A percentile compares a stretch with the other conserved stretches of the same genome.
Conservation (phyloP, 495 filamentous ascomycete genomes). For the Aspergillus heteromorphus region DNA sequence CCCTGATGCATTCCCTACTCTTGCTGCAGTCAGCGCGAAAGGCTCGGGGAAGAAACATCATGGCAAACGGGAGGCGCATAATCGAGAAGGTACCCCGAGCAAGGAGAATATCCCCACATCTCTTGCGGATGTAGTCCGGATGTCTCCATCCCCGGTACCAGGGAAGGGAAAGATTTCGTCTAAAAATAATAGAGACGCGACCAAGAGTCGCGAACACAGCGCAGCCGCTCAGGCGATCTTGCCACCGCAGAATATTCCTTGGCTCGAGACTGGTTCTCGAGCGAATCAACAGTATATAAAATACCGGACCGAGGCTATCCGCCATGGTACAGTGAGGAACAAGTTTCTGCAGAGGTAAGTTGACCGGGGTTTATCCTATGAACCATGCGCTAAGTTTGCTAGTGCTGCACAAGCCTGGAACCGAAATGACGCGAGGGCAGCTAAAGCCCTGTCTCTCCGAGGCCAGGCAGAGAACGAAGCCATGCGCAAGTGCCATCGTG, state of each 20-base stretch:
- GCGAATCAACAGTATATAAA: slow-evolving; percentile 94
- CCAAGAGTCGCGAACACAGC: slow-evolving; percentile 67
- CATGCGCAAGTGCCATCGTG: slow-evolving; percentile 95
- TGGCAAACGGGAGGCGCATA: slow-evolving; percentile 77
- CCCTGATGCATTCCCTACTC: slow-evolving; percentile 89
- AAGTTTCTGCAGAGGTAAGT: slow-evolving; percentile 91
- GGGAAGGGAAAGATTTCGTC: slow-evolving; percentile 44
- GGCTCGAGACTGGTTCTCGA: slow-evolving; percentile 89
- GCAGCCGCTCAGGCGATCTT: slow-evolving; percentile 77
- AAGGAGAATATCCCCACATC: slow-evolving; percentile 72
- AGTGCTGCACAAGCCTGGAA: slow-evolving; percentile 99
- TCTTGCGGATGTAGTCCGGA: slow-evolving; percentile 91
- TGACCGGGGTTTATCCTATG: slow-evolving; percentile 17
- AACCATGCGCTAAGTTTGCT: slow-evolving; percentile 3
- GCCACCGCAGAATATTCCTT: slow-evolving; percentile 86
- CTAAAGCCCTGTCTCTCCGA: slow-evolving; percentile 87
- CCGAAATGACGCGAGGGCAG: slow-evolving; percentile 91
- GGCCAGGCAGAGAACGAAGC: slow-evolving; percentile 95
- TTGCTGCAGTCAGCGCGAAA: slow-evolving; percentile 76
- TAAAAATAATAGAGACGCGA: slow-evolving; percentile 36
- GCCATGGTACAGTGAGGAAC: slow-evolving; percentile 90
- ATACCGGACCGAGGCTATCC: slow-evolving; percentile 88
- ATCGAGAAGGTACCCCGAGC: slow-evolving; percentile 36
- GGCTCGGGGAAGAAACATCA: slow-evolving; percentile 77
- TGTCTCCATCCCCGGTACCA: slow-evolving; percentile 72